Base-by-base conservation (phyloP, 228 moss, liverwort and hornwort genomes). In the Sphagnum magellanicum region DNA sequence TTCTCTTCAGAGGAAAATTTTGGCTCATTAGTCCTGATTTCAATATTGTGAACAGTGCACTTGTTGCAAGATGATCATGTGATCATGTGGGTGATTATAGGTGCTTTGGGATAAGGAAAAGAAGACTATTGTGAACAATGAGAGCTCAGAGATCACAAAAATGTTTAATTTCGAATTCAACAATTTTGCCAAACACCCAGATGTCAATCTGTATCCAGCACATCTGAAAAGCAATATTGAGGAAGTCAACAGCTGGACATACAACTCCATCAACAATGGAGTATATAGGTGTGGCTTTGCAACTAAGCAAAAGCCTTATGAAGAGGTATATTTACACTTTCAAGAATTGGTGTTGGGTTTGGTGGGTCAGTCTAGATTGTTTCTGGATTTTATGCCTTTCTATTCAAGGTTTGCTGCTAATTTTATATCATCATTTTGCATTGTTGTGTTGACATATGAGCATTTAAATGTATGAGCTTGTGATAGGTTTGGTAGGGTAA, bases 261-360 rank as follows among this genome's bases (percentile, higher is more conserved):
- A 93, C 90, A 84, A 81, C 67, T 59, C 68, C 63, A 91, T 97
- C 79, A 97, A 97, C 74, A 97, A 93, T 73, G 97, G 97, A 50
- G 97, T 97, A 10, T 97, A 97, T 71, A 83, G 97, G 0, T 80
- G 83, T 63, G 93, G 97, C 3, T 93, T 97, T 76, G 97, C 97
- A 58, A 91, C 91, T 53, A 83, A 79, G 78, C 97, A 97, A 75
- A 77, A 79, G 74, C 93, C 93, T 5, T 93, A 90, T 60, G 93
- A 97, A 62, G 83, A 91, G 86, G 87, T 87, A 60, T 16, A 62
- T 49, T 49, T 15, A 59, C 14, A 46, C 13, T 59, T 50, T 50
- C 49, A 16, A 46, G 13, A 49, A 32, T 32, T 32, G 32, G 3
- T 32, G 32, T 32, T 32, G 32, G 32, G 32, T 32, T 32, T 32